Base-by-base conservation (phyloP, 2,329 filamentous ascomycete genomes). In the Cytospora mali region DNA sequence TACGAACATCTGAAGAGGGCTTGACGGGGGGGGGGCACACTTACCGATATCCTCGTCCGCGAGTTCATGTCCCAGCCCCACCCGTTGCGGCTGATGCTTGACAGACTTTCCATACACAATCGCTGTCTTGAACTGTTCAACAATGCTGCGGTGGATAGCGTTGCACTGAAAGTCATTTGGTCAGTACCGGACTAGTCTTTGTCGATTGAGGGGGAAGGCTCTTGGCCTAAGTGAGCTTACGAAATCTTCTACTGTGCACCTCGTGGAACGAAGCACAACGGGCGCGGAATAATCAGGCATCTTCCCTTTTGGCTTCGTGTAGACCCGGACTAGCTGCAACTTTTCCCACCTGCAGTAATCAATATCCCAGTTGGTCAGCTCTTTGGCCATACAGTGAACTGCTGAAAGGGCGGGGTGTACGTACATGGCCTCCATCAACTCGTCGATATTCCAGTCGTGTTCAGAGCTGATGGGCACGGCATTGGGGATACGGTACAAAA, bases 61-160 rank as follows among this genome's bases (percentile, higher is more conserved):
- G 72, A 99, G 83, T 81, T 97, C 92, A 75, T 99, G 95, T 58
- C 85, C 81, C 68, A 99, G 84, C 55, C 95, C 95, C 66, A 98
- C 95, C 72, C 93, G 87, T 79, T 99, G 95, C 68, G 95, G 95
- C 79, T 98, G 95, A 80, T 99, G 95, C 84, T 98, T 98, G 69
- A 98, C 94, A 61, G 93, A 97, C 75, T 94, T 95, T 69, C 95
- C 95, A 76, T 98, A 99, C 49, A 99, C 95, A 73, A 99, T 89
- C 60, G 95, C 95, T 66, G 89, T 87, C 78, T 94, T 96, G 84
- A 99, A 99, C 70, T 97, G 89, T 71, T 99, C 95, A 62, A 95
- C 84, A 74, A 99, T 98, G 62, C 88, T 96, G 75, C 95, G 92
- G 79, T 99, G 95, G 75, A 99, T 99, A 69, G 92, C 86, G 79